These are phyloP conservation scores for Mrakiaceae sp. DNA, from an alignment of 1,284 basidiomycete genomes.

Conservation along the genomic window DNA sequence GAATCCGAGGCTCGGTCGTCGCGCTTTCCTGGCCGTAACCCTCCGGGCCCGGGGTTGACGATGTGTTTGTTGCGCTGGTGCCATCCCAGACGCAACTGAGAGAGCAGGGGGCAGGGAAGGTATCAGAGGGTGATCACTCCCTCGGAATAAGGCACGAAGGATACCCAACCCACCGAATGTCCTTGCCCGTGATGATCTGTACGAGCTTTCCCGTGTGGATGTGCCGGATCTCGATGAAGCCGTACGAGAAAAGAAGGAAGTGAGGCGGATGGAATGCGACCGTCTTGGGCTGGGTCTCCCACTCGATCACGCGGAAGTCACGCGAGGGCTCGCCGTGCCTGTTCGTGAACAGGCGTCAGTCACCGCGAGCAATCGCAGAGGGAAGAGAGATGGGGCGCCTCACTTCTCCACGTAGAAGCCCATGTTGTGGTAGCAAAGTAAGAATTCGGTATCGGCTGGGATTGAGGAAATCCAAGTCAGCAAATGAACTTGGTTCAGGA, in stretches of 20 bases:
- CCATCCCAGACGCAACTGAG: conserved; percentile 22
- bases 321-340: conserved; percentile 33
- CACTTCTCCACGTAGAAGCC: conserved; percentile 75
- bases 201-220: conserved; percentile 70
- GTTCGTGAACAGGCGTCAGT: background rate
- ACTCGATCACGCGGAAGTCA: conserved; percentile 63
- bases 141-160: background rate
- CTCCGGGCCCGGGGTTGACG: conserved; percentile 27
- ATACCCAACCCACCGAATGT: conserved; percentile 18
- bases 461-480: too few relatives aligned
- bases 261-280: conserved; percentile 83
- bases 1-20: conserved; percentile 33
- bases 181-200: conserved; percentile 70
- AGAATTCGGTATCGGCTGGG: conserved; percentile 53
- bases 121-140: background rate
- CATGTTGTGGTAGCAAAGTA: conserved; percentile 91
- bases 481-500: background rate
- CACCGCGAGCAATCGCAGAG: conserved; percentile 1
- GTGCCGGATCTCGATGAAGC: conserved; percentile 88
- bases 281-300: conserved; percentile 82
- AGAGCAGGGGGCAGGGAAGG: background rate
- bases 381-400: conserved; percentile 54
- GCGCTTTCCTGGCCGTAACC: conserved; percentile 34
- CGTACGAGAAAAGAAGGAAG: conserved; percentile 76
- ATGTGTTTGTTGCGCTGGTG: conserved; percentile 24